Base-by-base conservation (phyloP, 75 land plant genomes). In the Cupressus sempervirens region DNA sequence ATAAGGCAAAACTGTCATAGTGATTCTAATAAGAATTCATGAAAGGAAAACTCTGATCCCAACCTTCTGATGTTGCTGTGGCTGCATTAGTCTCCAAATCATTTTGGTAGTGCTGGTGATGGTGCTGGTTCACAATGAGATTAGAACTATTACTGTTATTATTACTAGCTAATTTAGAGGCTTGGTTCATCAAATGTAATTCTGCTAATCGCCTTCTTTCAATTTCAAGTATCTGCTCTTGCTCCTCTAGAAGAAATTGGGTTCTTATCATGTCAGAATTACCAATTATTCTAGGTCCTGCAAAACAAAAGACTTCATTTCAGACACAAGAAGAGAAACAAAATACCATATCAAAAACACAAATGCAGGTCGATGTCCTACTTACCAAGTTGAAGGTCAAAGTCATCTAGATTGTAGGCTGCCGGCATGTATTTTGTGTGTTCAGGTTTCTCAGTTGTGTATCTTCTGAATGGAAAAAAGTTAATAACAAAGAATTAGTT, bases 31-130 rank as follows among this genome's bases (percentile, higher is more conserved):
- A 72, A 30, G 32, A 30, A 72, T n/a, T 50, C 84, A 86, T 70
- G 68, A 83, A 84, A 34, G 36, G 85, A 43, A 72, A 70, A 86
- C n/a, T 40, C 79, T 73, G 81, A 65, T 79, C 62, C 76, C 52
- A 38, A 80, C 81, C 86, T 82, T 56, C 43, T 80, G 65, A 2
- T 54, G 85, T 2, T 48, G 79, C 50, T 87, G 88, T 41, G 86
- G 80, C 30, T 81, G 18, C 29, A 23, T 46, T 43, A n/a, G 20
- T 5, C 50, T 46, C 52, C 32, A 46, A 46, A 86, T 80, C 56
- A 76, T 85, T 12, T 58, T 80, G 48, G 79, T 72, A 48, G 58
- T 83, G 15, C 70, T 85, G 40, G 82, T 30, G 74, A 45, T 84
- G 16, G 65, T 85, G 54, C 85, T 72, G 74, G 36, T 72, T 72